These are phyloP conservation scores for Globisporangium uncinulatum DNA, from an alignment of 352 stramenopile species.

Conservation along the genomic window DNA sequence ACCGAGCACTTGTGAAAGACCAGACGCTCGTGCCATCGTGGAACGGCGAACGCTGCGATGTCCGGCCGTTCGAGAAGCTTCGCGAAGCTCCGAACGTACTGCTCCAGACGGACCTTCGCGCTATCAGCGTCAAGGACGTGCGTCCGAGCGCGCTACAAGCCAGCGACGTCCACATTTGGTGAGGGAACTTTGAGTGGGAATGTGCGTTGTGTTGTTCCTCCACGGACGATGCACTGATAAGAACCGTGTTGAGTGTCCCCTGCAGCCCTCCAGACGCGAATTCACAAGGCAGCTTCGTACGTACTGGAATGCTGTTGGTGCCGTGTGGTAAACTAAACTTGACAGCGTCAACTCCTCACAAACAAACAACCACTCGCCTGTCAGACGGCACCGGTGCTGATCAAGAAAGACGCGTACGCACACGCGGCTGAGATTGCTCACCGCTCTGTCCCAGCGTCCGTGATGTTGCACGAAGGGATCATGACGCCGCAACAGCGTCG, in stretches of 20 bases:
- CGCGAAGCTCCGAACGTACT: slow-evolving; percentile 25
- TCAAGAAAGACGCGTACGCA: slow-evolving; percentile 39
- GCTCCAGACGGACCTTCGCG: slow-evolving; percentile 29
- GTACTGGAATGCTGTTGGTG: background rate
- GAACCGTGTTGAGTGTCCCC: background rate
- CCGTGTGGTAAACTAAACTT: too few species aligned
- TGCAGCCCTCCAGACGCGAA: slow-evolving; percentile 6
- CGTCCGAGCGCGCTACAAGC: slow-evolving; percentile 17
- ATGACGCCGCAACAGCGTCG: slow-evolving; percentile 67
- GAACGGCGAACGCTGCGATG: slow-evolving; percentile 57
- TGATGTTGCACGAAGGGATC: slow-evolving; percentile 64
- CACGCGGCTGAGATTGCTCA: slow-evolving; percentile 44
- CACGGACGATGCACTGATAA: background rate
- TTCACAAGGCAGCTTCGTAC: slow-evolving; percentile 6
- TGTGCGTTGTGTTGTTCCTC: background rate
- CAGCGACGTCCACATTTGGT: slow-evolving; percentile 12
- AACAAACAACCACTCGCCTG: background rate
- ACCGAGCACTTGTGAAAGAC: slow-evolving; percentile 30
- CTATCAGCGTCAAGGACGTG: slow-evolving; percentile 15
- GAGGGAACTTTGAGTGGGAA: background rate
- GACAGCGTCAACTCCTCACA: too few species aligned
- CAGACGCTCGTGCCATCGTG: slow-evolving; percentile 40
- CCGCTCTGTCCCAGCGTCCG: slow-evolving; percentile 30
- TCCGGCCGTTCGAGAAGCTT: slow-evolving; percentile 40
- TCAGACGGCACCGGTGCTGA: slow-evolving; percentile 38